These are phyloP conservation scores for Meira miltonrushii DNA, from an alignment of 1,284 basidiomycete species.

Conservation along the genomic window DNA sequence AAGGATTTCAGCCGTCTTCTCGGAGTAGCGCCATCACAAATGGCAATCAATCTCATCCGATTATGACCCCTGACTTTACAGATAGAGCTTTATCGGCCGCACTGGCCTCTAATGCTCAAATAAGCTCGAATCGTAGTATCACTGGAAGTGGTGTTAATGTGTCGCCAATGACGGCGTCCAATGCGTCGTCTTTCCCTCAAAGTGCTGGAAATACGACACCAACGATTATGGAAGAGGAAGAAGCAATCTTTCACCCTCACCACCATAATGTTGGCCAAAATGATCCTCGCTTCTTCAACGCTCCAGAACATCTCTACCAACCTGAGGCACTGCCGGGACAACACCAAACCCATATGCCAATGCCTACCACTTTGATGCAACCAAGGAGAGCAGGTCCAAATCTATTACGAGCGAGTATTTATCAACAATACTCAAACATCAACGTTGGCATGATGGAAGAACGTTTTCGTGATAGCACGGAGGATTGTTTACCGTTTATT, in stretches of 20 bases:
- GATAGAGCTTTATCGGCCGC: slow-evolving; percentile 35
- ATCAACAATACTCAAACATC: slow-evolving; percentile 31
- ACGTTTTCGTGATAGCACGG: slow-evolving; percentile 8
- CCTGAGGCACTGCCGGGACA: slow-evolving; percentile 1
- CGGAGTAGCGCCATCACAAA: no score
- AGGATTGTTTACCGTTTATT: slow-evolving; percentile 37
- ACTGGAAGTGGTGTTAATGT: neutral
- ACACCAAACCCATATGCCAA: slow-evolving; percentile 14
- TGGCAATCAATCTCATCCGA: no score
- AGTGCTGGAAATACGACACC: slow-evolving; percentile 31
- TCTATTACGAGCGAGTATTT: slow-evolving; percentile 28
- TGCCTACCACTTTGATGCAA: neutral
- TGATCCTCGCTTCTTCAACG: neutral
- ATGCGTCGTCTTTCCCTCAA: neutral
- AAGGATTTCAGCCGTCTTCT: slow-evolving; percentile 9
- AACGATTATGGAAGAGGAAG: slow-evolving; percentile 45
- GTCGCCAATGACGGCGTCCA: neutral
- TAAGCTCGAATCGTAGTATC: slow-evolving; percentile 18
- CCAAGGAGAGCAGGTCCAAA: slow-evolving; percentile 1
- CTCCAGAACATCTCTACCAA: neutral
- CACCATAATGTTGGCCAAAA: neutral
- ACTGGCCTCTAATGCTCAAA: slow-evolving; percentile 30
- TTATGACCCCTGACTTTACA: slow-evolving; percentile 24
- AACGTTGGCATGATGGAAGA: slow-evolving; percentile 15
- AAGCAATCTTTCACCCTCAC: slow-evolving; percentile 15